Percentiles rank a stretch among this genome's conserved stretches.
These are phyloP conservation scores for Whalleya microplaca DNA, from an alignment of 2,329 filamentous ascomycete species.

Conservation along the genomic window DNA sequence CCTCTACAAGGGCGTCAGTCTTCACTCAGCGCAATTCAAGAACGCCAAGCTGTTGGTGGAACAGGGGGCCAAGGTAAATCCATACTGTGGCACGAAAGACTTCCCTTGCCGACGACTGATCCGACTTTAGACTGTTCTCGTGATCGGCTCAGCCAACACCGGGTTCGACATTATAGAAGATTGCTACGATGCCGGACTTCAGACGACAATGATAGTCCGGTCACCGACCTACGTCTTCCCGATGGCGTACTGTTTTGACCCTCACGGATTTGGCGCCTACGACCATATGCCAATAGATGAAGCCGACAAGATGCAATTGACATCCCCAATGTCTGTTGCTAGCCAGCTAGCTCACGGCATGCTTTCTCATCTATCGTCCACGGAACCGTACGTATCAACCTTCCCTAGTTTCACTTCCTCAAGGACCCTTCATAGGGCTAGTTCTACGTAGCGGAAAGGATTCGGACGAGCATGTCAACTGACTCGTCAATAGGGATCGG, in stretches of 20 bases:
- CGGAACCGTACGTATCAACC: slow-evolving; percentile 31
- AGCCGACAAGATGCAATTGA: slow-evolving; percentile 29
- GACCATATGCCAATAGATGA: slow-evolving; percentile 25
- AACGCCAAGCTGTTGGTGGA: slow-evolving; percentile 25
- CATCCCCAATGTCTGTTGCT: slow-evolving; percentile 28
- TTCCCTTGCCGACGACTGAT: slow-evolving; percentile 9
- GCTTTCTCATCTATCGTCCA: slow-evolving; percentile 29
- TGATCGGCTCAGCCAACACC: slow-evolving; percentile 47
- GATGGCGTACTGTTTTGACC: slow-evolving; percentile 35
- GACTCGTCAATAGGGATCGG: slow-evolving; percentile 22
- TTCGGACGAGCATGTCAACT: neutral
- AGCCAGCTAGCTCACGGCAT: slow-evolving; percentile 23
- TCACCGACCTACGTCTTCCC: slow-evolving; percentile 43
- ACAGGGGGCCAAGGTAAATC: slow-evolving; percentile 27
- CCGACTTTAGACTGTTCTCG: slow-evolving; percentile 32
- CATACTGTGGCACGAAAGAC: neutral
- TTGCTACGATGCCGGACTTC: slow-evolving; percentile 36
- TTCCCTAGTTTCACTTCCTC: no score
- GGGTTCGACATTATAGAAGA: slow-evolving; percentile 46
- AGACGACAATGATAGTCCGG: slow-evolving; percentile 41
- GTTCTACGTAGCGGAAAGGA: no score
- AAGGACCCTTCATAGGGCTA: neutral
- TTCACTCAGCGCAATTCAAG: slow-evolving; percentile 33
- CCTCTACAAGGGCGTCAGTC: slow-evolving; percentile 28
- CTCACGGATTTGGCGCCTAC: slow-evolving; percentile 37